A percentile compares a stretch with the other conserved stretches of the same genome.
Conservation (phyloP, 805 yeast genomes). For the Candida ortonii region DNA sequence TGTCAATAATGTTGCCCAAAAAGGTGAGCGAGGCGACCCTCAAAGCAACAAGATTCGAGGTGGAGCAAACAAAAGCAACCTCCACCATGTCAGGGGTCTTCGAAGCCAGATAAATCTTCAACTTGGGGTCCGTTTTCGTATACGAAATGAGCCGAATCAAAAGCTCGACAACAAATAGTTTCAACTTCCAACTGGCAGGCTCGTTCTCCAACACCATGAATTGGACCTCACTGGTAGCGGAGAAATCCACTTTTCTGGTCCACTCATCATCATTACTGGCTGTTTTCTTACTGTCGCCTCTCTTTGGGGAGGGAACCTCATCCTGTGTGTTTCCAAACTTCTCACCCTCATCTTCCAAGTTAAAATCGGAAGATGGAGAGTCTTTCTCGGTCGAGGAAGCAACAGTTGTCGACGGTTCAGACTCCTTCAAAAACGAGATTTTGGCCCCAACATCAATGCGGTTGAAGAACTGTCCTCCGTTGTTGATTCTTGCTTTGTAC, state of each 20-base stretch:
- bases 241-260: slow-evolving; percentile 2
- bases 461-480: slow-evolving; percentile 31
- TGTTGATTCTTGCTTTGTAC: slow-evolving; percentile 30
- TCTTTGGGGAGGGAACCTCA: slow-evolving; percentile 21
- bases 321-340: slow-evolving; percentile 14
- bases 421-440: no score
- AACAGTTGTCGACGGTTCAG: slow-evolving; percentile 3
- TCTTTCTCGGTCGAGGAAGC: slow-evolving; percentile 10
- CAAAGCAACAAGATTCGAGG: slow-evolving; percentile 60
- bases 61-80: slow-evolving; percentile 76
- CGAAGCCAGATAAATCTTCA: slow-evolving; percentile 41
- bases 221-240: slow-evolving; percentile 15
- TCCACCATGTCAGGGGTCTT: slow-evolving; percentile 66
- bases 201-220: slow-evolving; percentile 43
- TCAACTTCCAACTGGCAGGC: slow-evolving; percentile 57
- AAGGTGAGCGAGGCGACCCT: slow-evolving; percentile 65
- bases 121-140: slow-evolving; percentile 36
- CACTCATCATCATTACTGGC: slow-evolving; percentile 1
- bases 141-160: slow-evolving; percentile 41
- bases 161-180: slow-evolving; percentile 44
- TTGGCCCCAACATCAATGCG: slow-evolving; percentile 6
- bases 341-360: slow-evolving; percentile 23
- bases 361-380: slow-evolving; percentile 12
- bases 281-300: slow-evolving; percentile 4
- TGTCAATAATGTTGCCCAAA: slow-evolving; percentile 58